A percentile compares a stretch with the other conserved stretches of the same genome.
These are phyloP conservation scores for Talaromyces piceae DNA, from an alignment of 2,329 filamentous ascomycete genomes.

Conservation along the genomic window DNA sequence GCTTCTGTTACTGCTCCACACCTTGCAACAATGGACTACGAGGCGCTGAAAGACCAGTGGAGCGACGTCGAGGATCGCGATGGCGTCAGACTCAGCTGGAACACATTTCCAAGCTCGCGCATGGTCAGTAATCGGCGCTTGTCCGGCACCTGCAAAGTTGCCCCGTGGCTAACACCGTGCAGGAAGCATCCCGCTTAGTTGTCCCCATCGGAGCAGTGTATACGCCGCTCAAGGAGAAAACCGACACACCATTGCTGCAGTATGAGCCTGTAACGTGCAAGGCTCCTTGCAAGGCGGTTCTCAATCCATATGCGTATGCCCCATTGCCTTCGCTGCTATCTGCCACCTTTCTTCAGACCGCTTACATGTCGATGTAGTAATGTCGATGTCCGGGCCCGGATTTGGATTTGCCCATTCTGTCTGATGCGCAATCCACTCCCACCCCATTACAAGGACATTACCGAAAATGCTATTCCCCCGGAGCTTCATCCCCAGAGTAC, in stretches of 20 bases:
- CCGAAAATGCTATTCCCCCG: conserved; percentile 56
- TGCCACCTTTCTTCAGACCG: background rate
- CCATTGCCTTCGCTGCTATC: background rate
- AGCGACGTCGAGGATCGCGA: conserved; percentile 93
- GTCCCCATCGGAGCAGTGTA: conserved; percentile 95
- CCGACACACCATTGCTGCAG: conserved; percentile 75
- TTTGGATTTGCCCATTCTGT: conserved; percentile 65
- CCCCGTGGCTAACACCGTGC: conserved; percentile 13
- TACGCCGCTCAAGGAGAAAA: conserved; percentile 91
- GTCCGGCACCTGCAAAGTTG: conserved; percentile 12
- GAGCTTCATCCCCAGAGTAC: conserved; percentile 59
- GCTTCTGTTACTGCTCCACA: conserved; percentile 13
- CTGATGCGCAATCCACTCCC: conserved; percentile 58
- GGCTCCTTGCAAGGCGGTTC: conserved; percentile 84
- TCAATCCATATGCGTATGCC: conserved; percentile 91
- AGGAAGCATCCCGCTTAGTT: conserved; percentile 91
- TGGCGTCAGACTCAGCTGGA: conserved; percentile 95
- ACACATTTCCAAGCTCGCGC: conserved; percentile 94
- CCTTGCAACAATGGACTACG: conserved; percentile 70
- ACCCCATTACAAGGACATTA: conserved; percentile 63
- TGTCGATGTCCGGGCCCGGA: conserved; percentile 57
- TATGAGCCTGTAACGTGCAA: conserved; percentile 98
- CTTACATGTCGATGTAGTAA: conserved; percentile 37
- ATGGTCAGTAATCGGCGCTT: conserved; percentile 59
- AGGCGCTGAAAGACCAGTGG: conserved; percentile 91